phyloP scores from a whole-genome alignment of 148 eudicot species.

The Rhododendron kiyosumense region DNA sequence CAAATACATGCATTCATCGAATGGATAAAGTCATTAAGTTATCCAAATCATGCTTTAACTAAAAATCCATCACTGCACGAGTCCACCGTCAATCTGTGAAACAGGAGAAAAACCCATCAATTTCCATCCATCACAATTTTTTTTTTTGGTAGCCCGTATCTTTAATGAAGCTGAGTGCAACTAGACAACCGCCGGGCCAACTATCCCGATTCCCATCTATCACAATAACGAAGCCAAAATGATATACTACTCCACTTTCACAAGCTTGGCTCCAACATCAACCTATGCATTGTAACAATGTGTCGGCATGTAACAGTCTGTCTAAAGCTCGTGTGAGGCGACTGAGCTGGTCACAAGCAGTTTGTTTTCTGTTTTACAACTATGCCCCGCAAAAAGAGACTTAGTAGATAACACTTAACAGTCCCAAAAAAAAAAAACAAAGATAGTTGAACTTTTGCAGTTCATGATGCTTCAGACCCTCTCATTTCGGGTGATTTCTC shows the following conservation, averaged over 20 bases:
- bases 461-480: too few species aligned
- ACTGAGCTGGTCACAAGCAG: not conserved
- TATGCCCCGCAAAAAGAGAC: not conserved
- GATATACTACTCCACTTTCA: not conserved
- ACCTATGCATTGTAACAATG: not conserved
- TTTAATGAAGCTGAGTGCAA: not conserved
- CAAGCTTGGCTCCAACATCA: not conserved
- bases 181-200: not conserved
- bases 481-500: too few species aligned
- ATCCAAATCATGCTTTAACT: too few species aligned
- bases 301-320: not conserved
- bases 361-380: not conserved
- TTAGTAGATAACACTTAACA: too few species aligned
- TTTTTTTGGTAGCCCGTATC: not conserved
- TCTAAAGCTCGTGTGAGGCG: not conserved
- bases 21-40: too few species aligned
- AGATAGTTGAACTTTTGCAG: too few species aligned
- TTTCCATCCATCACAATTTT: not conserved
- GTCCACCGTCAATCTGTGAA: too few species aligned
- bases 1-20: too few species aligned
- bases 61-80: too few species aligned
- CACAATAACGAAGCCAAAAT: not conserved
- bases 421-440: too few species aligned
- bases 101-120: too few species aligned
- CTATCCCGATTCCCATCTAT: not conserved